Percentiles rank a stretch among this genome's conserved stretches.
Evolutionary conservation across 129 eudicot species (phyloP).

Genomic region (Chrysanthemum lavandulifolium): DNA sequence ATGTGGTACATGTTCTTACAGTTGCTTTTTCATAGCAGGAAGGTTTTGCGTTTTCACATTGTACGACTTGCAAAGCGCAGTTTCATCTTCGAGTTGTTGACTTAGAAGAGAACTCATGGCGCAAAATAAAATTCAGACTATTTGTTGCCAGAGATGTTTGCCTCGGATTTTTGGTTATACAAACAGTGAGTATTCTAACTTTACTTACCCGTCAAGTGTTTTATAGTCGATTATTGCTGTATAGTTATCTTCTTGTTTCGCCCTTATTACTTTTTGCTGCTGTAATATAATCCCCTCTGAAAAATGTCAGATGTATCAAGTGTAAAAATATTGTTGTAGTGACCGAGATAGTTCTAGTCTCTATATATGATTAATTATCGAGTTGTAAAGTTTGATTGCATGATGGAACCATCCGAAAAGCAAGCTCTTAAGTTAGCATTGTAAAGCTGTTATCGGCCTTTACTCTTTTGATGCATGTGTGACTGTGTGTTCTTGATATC

Average conservation of each 20-base stretch:
- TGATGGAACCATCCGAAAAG: neutral
- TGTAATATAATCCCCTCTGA: no score
- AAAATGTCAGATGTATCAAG: no score
- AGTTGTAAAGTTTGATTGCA: neutral
- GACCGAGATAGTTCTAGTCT: no score
- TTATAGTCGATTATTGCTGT: neutral
- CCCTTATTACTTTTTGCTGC: neutral
- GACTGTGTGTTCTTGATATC: neutral
- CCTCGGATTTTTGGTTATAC: slow-evolving; percentile 83
- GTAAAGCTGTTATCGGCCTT: neutral
- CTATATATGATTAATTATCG: no score
- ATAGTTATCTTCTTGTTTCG: neutral
- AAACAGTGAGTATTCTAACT: slow-evolving; percentile 53
- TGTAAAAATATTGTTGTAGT: no score
- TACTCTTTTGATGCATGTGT: neutral
- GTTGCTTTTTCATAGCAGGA: slow-evolving; percentile 45
- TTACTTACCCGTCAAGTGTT: neutral
- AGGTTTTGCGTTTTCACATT: slow-evolving; percentile 92
- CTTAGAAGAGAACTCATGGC: slow-evolving; percentile 73
- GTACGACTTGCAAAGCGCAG: slow-evolving; percentile 96
- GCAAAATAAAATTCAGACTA: slow-evolving; percentile 78
- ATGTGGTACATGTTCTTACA: neutral
- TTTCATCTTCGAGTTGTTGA: slow-evolving; percentile 73
- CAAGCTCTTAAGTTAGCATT: neutral
- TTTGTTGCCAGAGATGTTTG: slow-evolving; percentile 92